Evolutionary conservation across 768 basidiomycete genomes (phyloP), one percentile per base, ranked within the genome.

Genomic region (Auricularia auricula-judae): DNA sequence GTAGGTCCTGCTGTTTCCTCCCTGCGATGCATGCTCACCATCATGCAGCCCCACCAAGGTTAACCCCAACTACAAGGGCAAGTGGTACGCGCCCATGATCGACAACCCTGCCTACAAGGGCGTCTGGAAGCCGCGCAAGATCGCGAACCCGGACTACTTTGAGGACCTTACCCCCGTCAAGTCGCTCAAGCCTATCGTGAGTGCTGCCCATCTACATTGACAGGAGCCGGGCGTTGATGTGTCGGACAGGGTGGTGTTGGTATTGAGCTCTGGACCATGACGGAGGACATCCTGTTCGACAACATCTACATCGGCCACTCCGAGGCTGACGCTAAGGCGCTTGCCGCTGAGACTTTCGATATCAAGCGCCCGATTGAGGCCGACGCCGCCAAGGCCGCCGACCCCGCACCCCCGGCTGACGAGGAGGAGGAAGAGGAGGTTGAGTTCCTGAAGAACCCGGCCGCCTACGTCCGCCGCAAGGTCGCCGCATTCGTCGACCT

Each of bases 221-320:
- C 29, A 29, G 0, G 29, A 29, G 29, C 29, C 29, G 29, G 29
- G 29, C 29, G 87, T 76, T 43, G 3, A 1, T 60, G 23, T 64
- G 16, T 65, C 90, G 88, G 39, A 14, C 12, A 42, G 39, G 91
- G 92, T 69, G 94, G 93, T 77, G 84, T 97, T 67, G 95, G 95
- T 72, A 95, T 98, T 69, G 97, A 99, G 77, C 86, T 98, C 70
- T 99, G 97, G 97, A 96, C 96, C 58, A 99, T 98, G 97, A 96
- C 95, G 53, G 91, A 91, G 76, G 88, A 91, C 72, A 94, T 94
- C 70, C 82, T 94, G 69, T 95, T 94, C 74, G 86, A 91, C 77
- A 94, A 93, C 80, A 85, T 99, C 72, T 98, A 93, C 79, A 76
- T 99, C 65, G 94, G 94, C 65, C 88, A 94, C 81, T 95, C 93